Percentiles rank a stretch among this genome's conserved stretches.
These are phyloP conservation scores for Amanita exitialis DNA, from an alignment of 768 basidiomycete genomes.

Conservation along the genomic window DNA sequence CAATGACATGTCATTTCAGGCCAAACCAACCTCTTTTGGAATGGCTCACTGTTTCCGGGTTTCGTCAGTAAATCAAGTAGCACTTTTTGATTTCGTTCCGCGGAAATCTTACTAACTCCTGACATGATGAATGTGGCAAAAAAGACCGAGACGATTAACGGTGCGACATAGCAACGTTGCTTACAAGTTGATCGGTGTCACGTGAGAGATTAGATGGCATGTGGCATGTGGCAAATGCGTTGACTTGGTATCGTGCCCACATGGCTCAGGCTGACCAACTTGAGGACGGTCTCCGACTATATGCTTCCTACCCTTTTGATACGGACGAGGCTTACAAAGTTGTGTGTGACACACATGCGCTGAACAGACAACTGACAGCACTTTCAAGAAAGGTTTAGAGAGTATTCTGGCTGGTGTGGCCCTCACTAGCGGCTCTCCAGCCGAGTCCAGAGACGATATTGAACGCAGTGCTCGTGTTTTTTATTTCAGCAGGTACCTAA, in stretches of 20 bases:
- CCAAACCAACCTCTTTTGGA: conserved; percentile 1
- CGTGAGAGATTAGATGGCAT: conserved; percentile 4
- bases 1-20: not conserved
- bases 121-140: conserved; percentile 16
- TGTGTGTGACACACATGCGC: conserved; percentile 6
- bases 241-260: not conserved
- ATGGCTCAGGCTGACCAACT: not conserved
- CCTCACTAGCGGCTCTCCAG: conserved; percentile 20
- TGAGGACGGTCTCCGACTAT: conserved; percentile 15
- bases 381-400: conserved; percentile 53
- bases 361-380: conserved; percentile 5
- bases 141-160: not conserved
- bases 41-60: conserved; percentile 73
- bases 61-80: conserved; percentile 59
- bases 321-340: conserved; percentile 55
- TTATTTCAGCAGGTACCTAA: conserved; percentile 55
- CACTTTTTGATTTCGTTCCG: conserved; percentile 54
- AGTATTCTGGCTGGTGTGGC: conserved; percentile 34
- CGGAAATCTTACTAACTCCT: conserved; percentile 42
- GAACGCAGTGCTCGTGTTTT: conserved; percentile 50
- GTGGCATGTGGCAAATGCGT: too few relatives aligned
- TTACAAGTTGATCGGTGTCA: not conserved
- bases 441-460: conserved; percentile 34
- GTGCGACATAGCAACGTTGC: not conserved
- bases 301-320: conserved; percentile 39